Base-by-base conservation (phyloP, 2,329 filamentous ascomycete species). In the Thielaviopsis euricoi region DNA sequence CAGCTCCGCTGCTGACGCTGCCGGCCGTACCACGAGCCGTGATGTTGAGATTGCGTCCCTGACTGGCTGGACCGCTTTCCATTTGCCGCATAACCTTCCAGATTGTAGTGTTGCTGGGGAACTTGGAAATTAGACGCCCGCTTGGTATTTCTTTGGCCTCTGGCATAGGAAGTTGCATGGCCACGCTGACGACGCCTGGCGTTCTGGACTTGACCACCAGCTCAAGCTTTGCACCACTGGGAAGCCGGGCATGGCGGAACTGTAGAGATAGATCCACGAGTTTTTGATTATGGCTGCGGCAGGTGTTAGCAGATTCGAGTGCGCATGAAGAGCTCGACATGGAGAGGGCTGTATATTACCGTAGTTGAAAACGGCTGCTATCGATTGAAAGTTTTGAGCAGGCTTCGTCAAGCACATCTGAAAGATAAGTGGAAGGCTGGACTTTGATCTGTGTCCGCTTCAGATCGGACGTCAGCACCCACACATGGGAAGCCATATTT, bases 21-120 rank as follows among this genome's bases (percentile, higher is more conserved):
- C 80, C 76, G 0, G 89, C 84, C n/a, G 86, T 76, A 2, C 84
- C 89, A 61, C 90, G 78, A 15, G 84, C 89, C 0, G 93, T 97
- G 64, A 98, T 80, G 68, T 96, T 96, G 63, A 87, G 73, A 58
- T 75, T 80, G 57, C 71, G 75, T 9, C 77, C 77, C 59, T 76
- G 75, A 53, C 76, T 81, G n/a, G 80, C 79, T 23, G 80, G 78
- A 37, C 80, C 83, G 62, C 85, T 85, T 71, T 98, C 93, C 63
- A 97, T 95, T 67, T 93, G 88, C 60, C 93, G 85, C 58, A 98
- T 68, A 26, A 97, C 76, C 64, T 89, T 80, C 93, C 93, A 98
- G 70, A 98, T 68, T 19, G 89, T 87, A 40, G 88, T 87, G 63
- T 88, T 86, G 69, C 87, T 95, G 1, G 90, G 83, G 61, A 97